Evolutionary conservation across 2,329 filamentous ascomycete genomes (phyloP).

Genomic region (Talaromyces verruculosus): DNA sequence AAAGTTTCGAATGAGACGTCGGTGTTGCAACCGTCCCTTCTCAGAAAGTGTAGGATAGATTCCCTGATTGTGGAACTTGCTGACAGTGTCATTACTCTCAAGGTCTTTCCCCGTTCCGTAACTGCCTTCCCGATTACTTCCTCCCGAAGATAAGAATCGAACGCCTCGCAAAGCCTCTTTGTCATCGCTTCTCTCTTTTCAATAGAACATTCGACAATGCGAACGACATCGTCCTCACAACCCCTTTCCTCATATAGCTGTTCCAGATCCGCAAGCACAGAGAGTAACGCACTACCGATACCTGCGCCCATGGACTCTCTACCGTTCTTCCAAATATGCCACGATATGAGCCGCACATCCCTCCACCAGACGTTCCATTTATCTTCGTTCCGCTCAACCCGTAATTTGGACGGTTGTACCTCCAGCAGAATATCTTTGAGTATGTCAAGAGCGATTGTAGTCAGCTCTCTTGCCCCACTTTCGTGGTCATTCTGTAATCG

Average conservation of each 20-base stretch:
- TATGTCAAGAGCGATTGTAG: conserved; percentile 52
- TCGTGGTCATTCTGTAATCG: conserved; percentile 57
- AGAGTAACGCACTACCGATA: conserved; percentile 46
- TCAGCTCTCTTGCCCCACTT: conserved; percentile 61
- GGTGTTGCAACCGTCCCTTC: conserved; percentile 33
- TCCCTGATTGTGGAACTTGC: conserved; percentile 61
- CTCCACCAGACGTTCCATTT: conserved; percentile 53
- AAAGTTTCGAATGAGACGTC: conserved; percentile 40
- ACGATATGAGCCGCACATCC: conserved; percentile 56
- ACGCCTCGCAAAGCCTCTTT: conserved; percentile 29
- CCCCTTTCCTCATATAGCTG: conserved; percentile 27
- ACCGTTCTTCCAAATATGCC: conserved; percentile 65
- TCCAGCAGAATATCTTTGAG: conserved; percentile 49
- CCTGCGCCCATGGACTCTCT: conserved; percentile 66
- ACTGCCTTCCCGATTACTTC: conserved; percentile 20
- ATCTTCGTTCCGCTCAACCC: conserved; percentile 22
- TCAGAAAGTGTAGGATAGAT: conserved; percentile 44
- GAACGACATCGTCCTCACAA: conserved; percentile 21
- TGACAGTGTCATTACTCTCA: conserved; percentile 60
- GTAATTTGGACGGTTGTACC: conserved; percentile 16
- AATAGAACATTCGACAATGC: conserved; percentile 31
- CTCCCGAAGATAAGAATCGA: conserved; percentile 29
- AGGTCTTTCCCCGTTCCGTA: conserved; percentile 32
- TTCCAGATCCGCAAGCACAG: conserved; percentile 29
- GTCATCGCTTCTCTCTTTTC: conserved; percentile 27